Evolutionary conservation across 2,329 filamentous ascomycete species (phyloP).

Genomic region (Aureobasidium lini): DNA sequence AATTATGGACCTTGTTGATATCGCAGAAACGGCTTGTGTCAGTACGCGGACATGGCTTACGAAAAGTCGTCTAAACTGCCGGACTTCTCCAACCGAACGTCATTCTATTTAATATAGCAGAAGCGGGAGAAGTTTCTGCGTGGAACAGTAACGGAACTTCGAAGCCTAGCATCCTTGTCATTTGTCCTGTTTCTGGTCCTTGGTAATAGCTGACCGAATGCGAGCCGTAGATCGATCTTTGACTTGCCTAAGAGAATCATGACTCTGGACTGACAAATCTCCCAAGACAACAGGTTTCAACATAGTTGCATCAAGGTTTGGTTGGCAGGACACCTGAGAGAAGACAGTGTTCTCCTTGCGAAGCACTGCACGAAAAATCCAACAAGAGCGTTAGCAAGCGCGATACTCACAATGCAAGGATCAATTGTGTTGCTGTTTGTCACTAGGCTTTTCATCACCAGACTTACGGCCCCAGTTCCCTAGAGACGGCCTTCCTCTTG

Average conservation of each 20-base stretch:
- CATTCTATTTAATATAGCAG: conserved; percentile 5
- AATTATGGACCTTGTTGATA: not conserved
- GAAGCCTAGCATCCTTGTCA: not conserved
- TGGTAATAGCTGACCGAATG: not conserved
- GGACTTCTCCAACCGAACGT: not conserved
- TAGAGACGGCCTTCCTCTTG: not conserved
- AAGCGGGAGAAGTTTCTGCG: conserved; percentile 11
- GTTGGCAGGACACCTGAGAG: not conserved
- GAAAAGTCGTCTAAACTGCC: not conserved
- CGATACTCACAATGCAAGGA: not conserved
- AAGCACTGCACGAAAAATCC: not conserved
- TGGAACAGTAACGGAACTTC: conserved; percentile 3
- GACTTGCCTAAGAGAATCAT: not conserved
- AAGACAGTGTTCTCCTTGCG: not conserved
- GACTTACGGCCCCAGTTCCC: not conserved
- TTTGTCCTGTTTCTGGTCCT: conserved; percentile 5
- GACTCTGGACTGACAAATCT: not conserved
- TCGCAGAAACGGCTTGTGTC: not conserved
- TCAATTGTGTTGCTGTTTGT: conserved; percentile 1
- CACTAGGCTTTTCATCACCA: not conserved
- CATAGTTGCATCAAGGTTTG: not conserved
- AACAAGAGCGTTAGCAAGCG: not conserved
- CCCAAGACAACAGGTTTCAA: not conserved
- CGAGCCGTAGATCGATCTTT: not conserved
- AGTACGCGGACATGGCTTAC: not conserved